Evolutionary conservation across 2,329 filamentous ascomycete species (phyloP), one percentile per base, ranked within the genome.

Genomic region (Macrophomina pseudophaseolina): DNA sequence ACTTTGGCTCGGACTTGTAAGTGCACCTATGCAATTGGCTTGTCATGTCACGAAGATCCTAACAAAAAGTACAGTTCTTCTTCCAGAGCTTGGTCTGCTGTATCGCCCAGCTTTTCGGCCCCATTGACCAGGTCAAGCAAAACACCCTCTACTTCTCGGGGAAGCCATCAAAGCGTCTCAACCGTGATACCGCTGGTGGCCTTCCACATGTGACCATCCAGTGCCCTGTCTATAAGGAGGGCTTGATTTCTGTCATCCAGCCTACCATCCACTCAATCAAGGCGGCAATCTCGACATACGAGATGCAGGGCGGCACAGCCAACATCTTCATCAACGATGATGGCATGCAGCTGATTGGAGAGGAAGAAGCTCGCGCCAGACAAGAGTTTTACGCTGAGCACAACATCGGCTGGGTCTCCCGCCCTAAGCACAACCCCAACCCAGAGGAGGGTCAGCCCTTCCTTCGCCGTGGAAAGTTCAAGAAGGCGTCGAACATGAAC

Each of bases 141-240:
- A 95, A 95, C 83, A 93, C 91, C 73, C 91, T 90, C 76, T 94
- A 90, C 81, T 95, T 91, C 80, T 94, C 92, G 0, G 92, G 90
- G 1, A 82, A 84, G n/a, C 84, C 89, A 7, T 88, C 90, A 1
- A 85, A 85, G 30, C 48, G 48, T 11, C 48, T 51, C 18, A 51
- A 51, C 48, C 83, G 90, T 56, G 78, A 93, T 33, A 85, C 86
- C 66, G 80, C 79, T 1, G 74, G 79, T 7, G 74, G 82, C 32
- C 83, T 94, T 16, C 90, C 90, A 2, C 91, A 92, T 73, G 84
- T 92, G 69, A 84, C 81, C 2, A 91, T 96, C 51, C 92, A 96
- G 74, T 94, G 91, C 76, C 92, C 92, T 5, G 91, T 96, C 0
- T 96, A 95, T 82, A 95, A 94, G 77, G 92, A 96, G 76, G 91